Evolutionary conservation across 106 monocot genomes (phyloP), one percentile per base, ranked within the genome.

Genomic region (Dactylorhiza incarnata): DNA sequence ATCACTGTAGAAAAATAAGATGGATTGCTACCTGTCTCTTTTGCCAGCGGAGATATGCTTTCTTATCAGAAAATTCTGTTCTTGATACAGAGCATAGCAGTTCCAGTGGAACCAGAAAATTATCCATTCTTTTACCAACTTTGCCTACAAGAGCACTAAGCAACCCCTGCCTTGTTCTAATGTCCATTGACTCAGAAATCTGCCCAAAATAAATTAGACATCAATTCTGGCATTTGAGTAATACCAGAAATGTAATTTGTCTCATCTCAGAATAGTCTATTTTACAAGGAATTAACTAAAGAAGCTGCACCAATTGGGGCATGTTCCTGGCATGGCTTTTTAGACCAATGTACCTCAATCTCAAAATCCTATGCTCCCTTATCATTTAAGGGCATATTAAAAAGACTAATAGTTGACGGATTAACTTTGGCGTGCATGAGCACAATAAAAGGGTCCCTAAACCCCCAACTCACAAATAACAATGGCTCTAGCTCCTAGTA

Each of bases 51-150:
- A 96, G 72, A 81, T 85, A 93, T 26, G 95, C 90, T 86, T 87
- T 96, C 82, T 83, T 96, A 73, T 96, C 95, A 71, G 95, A 91
- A 76, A 96, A 96, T 74, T 96, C 95, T 45, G 90, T 85, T 61
- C 87, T 86, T 75, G 95, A 93, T 63, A 96, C 83, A 83, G 89
- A 93, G 71, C 84, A 90, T 68, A 96, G 59, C 45, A 96, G 74
- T 76, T 96, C 95, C 20, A 96, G 71, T 23, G 95, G 95, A 78
- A 96, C 73, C 80, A 96, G 83, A 71, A 96, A 86, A 49, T 89
- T 83, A 83, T 96, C 95, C 95, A 96, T 96, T 82, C 95, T 87
- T 87, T 93, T 96, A 45, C 95, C 95, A 55, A 85, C 85, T 81
- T 79, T 90, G 16, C 88, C 88, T 6, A 86, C 85, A 84, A 96